phyloP scores from a whole-genome alignment of 2,329 filamentous ascomycete genomes.

The Pseudohalonectria lignicola region DNA sequence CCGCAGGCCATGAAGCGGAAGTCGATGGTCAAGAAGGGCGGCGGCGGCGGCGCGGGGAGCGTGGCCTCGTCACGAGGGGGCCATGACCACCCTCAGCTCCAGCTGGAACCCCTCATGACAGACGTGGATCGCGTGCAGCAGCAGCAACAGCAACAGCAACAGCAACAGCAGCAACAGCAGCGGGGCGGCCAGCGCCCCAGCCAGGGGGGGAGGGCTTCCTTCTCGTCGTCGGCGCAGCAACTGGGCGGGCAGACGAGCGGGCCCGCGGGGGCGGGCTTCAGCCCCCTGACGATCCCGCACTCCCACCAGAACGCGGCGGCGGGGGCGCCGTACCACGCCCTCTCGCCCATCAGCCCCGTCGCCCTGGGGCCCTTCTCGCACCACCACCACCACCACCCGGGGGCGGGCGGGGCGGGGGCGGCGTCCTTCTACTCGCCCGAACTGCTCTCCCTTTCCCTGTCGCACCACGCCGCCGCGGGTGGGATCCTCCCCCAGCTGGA shows the following conservation, averaged over 20 bases:
- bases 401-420: constrained; percentile 4
- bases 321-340: constrained; percentile 28
- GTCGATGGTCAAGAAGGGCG: constrained; percentile 23
- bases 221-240: constrained; percentile 28
- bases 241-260: constrained; percentile 29
- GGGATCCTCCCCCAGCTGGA: constrained; percentile 58
- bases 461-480: constrained; percentile 32
- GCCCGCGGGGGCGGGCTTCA: constrained; percentile 23
- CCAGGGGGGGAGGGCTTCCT: constrained; percentile 23
- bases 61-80: constrained; percentile 20
- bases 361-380: constrained; percentile 24
- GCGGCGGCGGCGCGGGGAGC: constrained; percentile 12
- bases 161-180: constrained; percentile 23
- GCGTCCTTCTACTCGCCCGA: constrained; percentile 36
- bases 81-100: too few relatives aligned
- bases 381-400: constrained; percentile 21
- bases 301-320: constrained; percentile 22
- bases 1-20: constrained; percentile 22
- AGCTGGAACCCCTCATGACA: constrained; percentile 26
- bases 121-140: constrained; percentile 13
- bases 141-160: constrained; percentile 18
- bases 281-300: constrained; percentile 27
- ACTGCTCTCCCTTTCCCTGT: constrained; percentile 40
- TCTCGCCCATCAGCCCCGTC: constrained; percentile 43
- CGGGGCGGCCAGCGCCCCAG: constrained; percentile 4